These are phyloP conservation scores for Biscogniauxia mediterranea DNA, from an alignment of 2,329 filamentous ascomycete species.

Conservation along the genomic window DNA sequence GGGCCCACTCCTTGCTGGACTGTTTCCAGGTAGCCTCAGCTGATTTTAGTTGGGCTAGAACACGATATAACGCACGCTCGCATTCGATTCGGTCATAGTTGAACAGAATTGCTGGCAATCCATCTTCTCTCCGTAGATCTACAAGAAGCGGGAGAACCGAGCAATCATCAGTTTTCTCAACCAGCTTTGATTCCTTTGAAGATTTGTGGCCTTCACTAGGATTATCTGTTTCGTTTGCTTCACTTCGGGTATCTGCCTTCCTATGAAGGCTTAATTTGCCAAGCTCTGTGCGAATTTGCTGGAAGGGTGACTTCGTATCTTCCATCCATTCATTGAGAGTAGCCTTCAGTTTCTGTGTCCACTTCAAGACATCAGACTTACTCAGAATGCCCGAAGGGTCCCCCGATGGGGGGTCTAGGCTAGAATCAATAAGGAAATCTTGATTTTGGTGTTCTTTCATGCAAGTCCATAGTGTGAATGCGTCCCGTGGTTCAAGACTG, in stretches of 20 bases:
- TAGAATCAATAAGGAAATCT: constrained; percentile 47
- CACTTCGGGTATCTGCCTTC: background rate
- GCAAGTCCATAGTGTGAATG: constrained; percentile 60
- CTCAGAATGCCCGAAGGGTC: constrained; percentile 50
- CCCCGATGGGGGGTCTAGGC: constrained; percentile 45
- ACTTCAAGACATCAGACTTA: constrained; percentile 65
- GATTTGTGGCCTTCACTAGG: background rate
- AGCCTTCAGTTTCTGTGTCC: constrained; percentile 61
- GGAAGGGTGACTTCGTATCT: constrained; percentile 44
- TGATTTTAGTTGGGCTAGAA: constrained; percentile 52
- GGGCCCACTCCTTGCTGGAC: constrained; percentile 57
- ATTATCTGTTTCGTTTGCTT: constrained; percentile 8
- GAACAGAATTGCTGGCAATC: constrained; percentile 73
- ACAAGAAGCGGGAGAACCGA: constrained; percentile 50
- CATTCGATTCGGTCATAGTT: constrained; percentile 70
- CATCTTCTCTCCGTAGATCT: constrained; percentile 60
- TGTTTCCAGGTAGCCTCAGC: constrained; percentile 58
- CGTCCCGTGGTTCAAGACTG: constrained; percentile 69
- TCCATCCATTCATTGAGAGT: constrained; percentile 60
- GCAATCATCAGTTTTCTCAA: background rate
- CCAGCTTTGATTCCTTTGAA: background rate
- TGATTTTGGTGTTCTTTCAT: constrained; percentile 58
- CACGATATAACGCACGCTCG: constrained; percentile 52
- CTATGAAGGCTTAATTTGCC: background rate
- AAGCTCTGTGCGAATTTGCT: constrained; percentile 46